phyloP scores from a whole-genome alignment of 306 rosid species.

The Cyamopsis tetragonoloba region DNA sequence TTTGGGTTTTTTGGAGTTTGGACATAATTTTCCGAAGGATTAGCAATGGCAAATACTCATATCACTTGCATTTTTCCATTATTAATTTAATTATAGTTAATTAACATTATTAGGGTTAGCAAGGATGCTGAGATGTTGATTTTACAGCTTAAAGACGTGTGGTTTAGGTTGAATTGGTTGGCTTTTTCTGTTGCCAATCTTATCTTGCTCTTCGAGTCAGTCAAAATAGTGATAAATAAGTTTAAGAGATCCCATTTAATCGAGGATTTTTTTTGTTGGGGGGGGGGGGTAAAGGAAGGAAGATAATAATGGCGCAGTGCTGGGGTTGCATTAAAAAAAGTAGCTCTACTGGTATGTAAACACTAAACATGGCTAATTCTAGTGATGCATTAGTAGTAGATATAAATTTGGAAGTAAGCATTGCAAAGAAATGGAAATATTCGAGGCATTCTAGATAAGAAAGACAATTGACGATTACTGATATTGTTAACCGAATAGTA shows the following conservation, averaged over 20 bases:
- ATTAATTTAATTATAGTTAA: background rate
- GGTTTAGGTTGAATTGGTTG: background rate
- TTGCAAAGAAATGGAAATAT: background rate
- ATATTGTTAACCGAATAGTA: background rate
- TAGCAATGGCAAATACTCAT: too few relatives aligned
- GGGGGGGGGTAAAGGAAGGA: too few relatives aligned
- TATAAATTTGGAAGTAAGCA: background rate
- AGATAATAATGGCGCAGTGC: background rate
- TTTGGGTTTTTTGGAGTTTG: too few relatives aligned
- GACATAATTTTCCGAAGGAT: too few relatives aligned
- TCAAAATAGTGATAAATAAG: background rate
- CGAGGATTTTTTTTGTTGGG: too few relatives aligned
- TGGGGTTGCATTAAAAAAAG: background rate
- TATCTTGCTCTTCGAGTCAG: background rate
- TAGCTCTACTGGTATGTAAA: background rate
- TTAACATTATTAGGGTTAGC: background rate
- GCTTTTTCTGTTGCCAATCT: background rate
- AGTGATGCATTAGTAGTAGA: background rate
- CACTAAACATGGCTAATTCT: background rate
- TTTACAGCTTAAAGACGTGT: background rate
- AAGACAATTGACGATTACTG: background rate
- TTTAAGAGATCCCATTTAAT: background rate
- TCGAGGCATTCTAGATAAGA: background rate
- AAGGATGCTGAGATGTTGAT: background rate
- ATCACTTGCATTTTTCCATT: background rate